Percentiles rank a stretch among this genome's conserved stretches.
Evolutionary conservation across 148 eudicot species (phyloP).

Genomic region (Chenopodium quinoa): DNA sequence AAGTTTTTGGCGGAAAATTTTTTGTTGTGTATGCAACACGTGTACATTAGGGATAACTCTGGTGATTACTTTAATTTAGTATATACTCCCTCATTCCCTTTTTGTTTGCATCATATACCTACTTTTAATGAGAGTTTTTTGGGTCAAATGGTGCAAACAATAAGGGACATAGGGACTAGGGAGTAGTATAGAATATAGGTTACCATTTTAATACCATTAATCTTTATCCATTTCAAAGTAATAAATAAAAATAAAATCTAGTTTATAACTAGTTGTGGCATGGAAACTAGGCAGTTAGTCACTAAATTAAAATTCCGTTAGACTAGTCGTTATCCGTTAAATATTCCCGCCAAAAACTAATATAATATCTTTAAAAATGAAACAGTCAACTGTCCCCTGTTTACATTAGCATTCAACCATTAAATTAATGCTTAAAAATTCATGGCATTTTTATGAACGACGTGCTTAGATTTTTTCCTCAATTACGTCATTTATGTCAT

Average conservation of each 20-base stretch:
- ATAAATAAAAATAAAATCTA: not conserved
- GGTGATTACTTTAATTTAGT: too few species aligned
- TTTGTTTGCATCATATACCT: too few species aligned
- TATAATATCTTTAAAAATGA: not conserved
- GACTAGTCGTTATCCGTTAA: not conserved
- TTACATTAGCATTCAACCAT: conserved; percentile 10
- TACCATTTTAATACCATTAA: not conserved
- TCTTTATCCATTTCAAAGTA: not conserved
- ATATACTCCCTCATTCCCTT: too few species aligned
- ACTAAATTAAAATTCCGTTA: not conserved
- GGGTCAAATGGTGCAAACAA: too few species aligned
- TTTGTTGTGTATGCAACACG: too few species aligned
- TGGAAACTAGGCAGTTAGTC: not conserved
- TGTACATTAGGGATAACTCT: too few species aligned
- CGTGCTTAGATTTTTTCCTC: conserved; percentile 23
- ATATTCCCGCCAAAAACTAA: conserved; percentile 20
- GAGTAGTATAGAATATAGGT: too few species aligned
- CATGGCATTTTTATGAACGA: conserved; percentile 9
- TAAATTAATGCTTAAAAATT: not conserved
- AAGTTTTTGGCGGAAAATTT: too few species aligned
- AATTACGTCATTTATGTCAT: conserved; percentile 12
- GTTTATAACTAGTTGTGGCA: not conserved
- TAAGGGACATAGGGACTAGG: too few species aligned
- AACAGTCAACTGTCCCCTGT: conserved; percentile 20
- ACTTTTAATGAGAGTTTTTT: too few species aligned